Base-by-base conservation (phyloP, 1,284 basidiomycete genomes). In the Pseudozyma sp. region DNA sequence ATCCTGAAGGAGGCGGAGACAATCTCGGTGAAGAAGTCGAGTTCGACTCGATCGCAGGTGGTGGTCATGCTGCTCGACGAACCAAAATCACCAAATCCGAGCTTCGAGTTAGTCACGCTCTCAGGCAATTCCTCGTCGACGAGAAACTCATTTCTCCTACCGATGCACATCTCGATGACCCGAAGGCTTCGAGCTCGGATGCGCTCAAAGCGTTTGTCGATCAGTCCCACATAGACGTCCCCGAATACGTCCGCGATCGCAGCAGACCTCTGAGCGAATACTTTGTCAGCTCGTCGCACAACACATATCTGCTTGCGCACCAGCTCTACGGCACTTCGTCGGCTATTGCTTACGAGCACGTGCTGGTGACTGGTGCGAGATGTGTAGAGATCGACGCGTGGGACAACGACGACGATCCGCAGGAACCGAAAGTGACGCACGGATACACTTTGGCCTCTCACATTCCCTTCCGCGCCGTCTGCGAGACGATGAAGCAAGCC, bases 311-410 rank as follows among this genome's bases (percentile, higher is more conserved):
- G 3, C 85, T 90, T 4, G 87, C 87, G 1, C 86, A 89, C 46
- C 90, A 90, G 78, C 81, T 91, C 13, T 84, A 89, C 30, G 90
- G 90, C 4, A 86, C 85, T 37, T 85, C 89, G 5, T 89, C 89
- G 7, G 86, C 89, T 1, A 85, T 86, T 1, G 87, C 87, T 0
- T 91, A 91, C 77, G 87, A 86, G 5, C 87, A 89, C 65, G 89
- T 90, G 43, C 83, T 90, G 14, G 84, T 84, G 30, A 86, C 87
- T 5, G 86, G 87, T 47, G 88, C 87, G 5, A 87, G 89, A 39
- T 90, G 89, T 76, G 88, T 91, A 83, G 90, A 91, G 80, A 90
- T 91, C 60, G 90, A 91, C 74, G 89, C 89, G 14, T 91, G 90
- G 90, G 87, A 89, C 11, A 65, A 75, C 14, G 79, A 80, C 0